These are phyloP conservation scores for Ceratocystis huliohia DNA, from an alignment of 2,329 filamentous ascomycete species.

Conservation along the genomic window DNA sequence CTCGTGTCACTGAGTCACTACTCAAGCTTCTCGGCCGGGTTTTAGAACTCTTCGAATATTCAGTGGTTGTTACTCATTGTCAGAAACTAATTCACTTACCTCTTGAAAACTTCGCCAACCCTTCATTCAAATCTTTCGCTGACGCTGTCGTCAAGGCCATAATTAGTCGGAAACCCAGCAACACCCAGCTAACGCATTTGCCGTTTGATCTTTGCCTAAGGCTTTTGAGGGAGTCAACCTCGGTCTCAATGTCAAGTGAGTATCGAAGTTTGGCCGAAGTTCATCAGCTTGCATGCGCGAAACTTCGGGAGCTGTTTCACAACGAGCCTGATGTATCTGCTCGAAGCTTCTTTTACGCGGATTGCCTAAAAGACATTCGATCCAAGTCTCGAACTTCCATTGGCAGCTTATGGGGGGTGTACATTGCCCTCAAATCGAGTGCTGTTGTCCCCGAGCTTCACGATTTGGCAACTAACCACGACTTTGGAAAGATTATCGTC, in stretches of 20 bases:
- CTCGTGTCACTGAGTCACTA: constrained; percentile 69
- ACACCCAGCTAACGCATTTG: constrained; percentile 29
- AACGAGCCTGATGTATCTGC: constrained; percentile 42
- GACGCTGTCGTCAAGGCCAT: constrained; percentile 42
- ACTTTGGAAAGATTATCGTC: constrained; percentile 48
- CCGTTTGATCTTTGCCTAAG: constrained; percentile 47
- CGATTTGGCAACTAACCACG: constrained; percentile 46
- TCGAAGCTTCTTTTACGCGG: constrained; percentile 49
- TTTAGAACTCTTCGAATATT: constrained; percentile 36
- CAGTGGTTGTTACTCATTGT: constrained; percentile 51
- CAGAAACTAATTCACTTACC: constrained; percentile 55
- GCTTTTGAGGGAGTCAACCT: constrained; percentile 58
- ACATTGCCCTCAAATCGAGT: constrained; percentile 34
- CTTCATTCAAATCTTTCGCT: constrained; percentile 49
- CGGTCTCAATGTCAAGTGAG: constrained; percentile 36
- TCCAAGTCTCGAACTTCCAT: constrained; percentile 29
- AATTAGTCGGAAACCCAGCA: constrained; percentile 33
- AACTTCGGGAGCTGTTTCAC: constrained; percentile 48
- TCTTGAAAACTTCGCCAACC: constrained; percentile 45
- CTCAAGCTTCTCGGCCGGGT: constrained; percentile 49
- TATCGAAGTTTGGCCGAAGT: constrained; percentile 48
- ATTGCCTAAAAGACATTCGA: constrained; percentile 57
- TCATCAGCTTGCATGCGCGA: constrained; percentile 48
- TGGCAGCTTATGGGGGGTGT: constrained; percentile 53
- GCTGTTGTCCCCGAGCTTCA: constrained; percentile 40